phyloP scores from a whole-genome alignment of 2,329 filamentous ascomycete species.

The Ustulina deusta region DNA sequence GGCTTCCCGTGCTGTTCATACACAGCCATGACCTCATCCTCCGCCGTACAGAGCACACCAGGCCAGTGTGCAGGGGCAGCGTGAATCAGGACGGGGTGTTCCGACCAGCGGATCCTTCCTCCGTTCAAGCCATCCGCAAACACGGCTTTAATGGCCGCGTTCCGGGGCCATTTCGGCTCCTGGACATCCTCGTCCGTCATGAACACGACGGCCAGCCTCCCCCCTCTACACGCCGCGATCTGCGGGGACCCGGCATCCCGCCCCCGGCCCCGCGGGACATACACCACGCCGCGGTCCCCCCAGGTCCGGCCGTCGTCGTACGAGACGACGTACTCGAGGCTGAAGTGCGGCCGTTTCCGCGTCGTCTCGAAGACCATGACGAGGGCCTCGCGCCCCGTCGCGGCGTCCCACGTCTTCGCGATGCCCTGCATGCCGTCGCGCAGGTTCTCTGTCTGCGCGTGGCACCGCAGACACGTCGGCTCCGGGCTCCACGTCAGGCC shows the following conservation, averaged over 20 bases:
- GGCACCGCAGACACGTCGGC: slow-evolving; percentile 57
- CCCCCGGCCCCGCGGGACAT: slow-evolving; percentile 51
- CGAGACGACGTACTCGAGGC: slow-evolving; percentile 59
- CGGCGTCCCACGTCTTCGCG: slow-evolving; percentile 44
- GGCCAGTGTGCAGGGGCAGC: slow-evolving; percentile 52
- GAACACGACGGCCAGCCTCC: slow-evolving; percentile 57
- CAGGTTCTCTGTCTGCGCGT: slow-evolving; percentile 51
- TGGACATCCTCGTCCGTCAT: slow-evolving; percentile 60
- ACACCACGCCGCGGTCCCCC: slow-evolving; percentile 56
- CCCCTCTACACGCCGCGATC: slow-evolving; percentile 56
- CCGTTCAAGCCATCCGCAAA: slow-evolving; percentile 52
- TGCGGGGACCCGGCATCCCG: slow-evolving; percentile 61
- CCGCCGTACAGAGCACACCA: slow-evolving; percentile 50
- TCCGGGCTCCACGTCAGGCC: slow-evolving; percentile 57
- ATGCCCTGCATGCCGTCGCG: slow-evolving; percentile 61
- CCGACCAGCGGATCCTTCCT: slow-evolving; percentile 53
- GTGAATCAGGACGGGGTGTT: slow-evolving; percentile 48
- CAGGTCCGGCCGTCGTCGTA: slow-evolving; percentile 59
- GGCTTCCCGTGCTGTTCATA: slow-evolving; percentile 49
- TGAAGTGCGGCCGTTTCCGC: slow-evolving; percentile 54
- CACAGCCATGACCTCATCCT: slow-evolving; percentile 49
- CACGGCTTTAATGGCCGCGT: slow-evolving; percentile 57
- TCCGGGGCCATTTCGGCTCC: slow-evolving; percentile 54
- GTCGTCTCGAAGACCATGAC: slow-evolving; percentile 63
- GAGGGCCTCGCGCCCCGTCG: slow-evolving; percentile 50